These are phyloP conservation scores for Termitomyces sp. DNA, from an alignment of 768 basidiomycete genomes.

Conservation along the genomic window DNA sequence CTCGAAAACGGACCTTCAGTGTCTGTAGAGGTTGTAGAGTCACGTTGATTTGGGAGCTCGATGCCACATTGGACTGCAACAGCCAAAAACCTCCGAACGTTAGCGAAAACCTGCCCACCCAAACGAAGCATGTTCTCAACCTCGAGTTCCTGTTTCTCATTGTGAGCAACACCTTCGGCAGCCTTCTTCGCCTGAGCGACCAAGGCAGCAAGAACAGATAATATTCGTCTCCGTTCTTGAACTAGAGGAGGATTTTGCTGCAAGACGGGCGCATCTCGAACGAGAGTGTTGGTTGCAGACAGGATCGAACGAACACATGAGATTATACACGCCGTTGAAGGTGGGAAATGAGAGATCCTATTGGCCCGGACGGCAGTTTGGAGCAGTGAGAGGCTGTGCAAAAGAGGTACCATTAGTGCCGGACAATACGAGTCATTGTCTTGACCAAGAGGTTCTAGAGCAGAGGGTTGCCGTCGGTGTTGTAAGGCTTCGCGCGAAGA, in stretches of 20 bases:
- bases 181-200: constrained; percentile 78
- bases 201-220: constrained; percentile 76
- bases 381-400: constrained; percentile 82
- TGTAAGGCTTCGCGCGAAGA: constrained; percentile 33
- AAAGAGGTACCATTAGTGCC: constrained; percentile 76
- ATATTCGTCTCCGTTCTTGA: constrained; percentile 76
- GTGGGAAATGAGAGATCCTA: constrained; percentile 82
- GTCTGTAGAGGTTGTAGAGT: constrained; percentile 28
- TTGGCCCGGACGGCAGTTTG: constrained; percentile 81
- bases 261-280: constrained; percentile 75
- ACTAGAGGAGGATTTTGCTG: constrained; percentile 62
- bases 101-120: constrained; percentile 77
- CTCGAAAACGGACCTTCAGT: constrained; percentile 29
- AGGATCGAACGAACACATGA: constrained; percentile 89
- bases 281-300: constrained; percentile 77
- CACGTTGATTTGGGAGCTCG: constrained; percentile 54
- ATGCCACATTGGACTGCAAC: constrained; percentile 75
- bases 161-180: constrained; percentile 46
- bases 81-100: constrained; percentile 76
- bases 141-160: constrained; percentile 48
- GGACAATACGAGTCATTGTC: constrained; percentile 67
- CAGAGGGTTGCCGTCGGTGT: constrained; percentile 42
- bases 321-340: constrained; percentile 92
- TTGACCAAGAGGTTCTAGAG: constrained; percentile 42
- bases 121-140: constrained; percentile 77